phyloP scores from a whole-genome alignment of 495 filamentous ascomycete genomes.

The Podospora tetraspora region DNA sequence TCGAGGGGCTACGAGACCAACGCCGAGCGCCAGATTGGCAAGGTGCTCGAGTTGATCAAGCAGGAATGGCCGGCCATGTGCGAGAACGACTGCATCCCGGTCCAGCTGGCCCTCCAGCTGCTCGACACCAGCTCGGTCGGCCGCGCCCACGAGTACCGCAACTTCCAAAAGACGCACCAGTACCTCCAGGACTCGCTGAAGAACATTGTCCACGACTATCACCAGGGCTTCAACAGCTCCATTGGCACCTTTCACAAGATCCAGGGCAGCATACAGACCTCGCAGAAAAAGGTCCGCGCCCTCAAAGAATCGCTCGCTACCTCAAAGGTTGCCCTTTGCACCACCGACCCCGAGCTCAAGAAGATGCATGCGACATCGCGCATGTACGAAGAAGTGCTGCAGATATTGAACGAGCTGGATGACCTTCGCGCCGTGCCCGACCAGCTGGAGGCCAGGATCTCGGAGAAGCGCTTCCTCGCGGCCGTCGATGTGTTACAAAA shows the following conservation, averaged over 20 bases:
- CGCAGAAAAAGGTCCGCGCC: constrained; percentile 75
- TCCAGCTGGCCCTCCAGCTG: constrained; percentile 86
- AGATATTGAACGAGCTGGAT: constrained; percentile 76
- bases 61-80: constrained; percentile 89
- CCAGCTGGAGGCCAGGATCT: constrained; percentile 85
- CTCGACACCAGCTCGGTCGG: constrained; percentile 92
- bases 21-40: constrained; percentile 44
- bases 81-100: constrained; percentile 77
- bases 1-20: constrained; percentile 31
- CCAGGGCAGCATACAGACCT: constrained; percentile 82
- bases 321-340: constrained; percentile 74
- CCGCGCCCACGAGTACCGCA: constrained; percentile 75
- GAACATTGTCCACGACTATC: constrained; percentile 95
- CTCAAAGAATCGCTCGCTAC: constrained; percentile 78
- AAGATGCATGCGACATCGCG: constrained; percentile 78
- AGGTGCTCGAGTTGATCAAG: constrained; percentile 61
- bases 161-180: constrained; percentile 74
- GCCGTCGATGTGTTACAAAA: constrained; percentile 90
- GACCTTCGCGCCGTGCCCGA: constrained; percentile 88
- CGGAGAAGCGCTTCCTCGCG: constrained; percentile 89
- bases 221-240: constrained; percentile 98
- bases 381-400: constrained; percentile 86
- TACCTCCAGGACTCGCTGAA: constrained; percentile 87
- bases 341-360: constrained; percentile 87
- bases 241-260: constrained; percentile 99